A percentile compares a stretch with the other conserved stretches of the same genome.
Conservation (phyloP, 768 basidiomycete species). For the Trametes sanguinea region DNA sequence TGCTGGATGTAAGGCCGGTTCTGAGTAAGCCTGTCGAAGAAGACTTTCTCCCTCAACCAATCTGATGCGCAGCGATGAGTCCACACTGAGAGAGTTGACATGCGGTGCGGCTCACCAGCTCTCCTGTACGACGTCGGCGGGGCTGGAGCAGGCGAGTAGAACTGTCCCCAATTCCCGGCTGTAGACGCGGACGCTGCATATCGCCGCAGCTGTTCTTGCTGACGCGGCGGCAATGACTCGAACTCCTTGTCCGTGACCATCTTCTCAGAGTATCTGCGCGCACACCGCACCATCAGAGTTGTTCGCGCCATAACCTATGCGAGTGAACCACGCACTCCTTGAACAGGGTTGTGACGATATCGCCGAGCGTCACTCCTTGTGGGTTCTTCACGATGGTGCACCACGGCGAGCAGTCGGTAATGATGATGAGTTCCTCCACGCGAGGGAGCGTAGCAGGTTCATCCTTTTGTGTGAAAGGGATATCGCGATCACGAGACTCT, state of each 20-base stretch:
- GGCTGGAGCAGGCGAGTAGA: conserved; percentile 46
- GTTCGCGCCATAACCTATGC: no score
- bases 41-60: conserved; percentile 74
- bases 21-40: conserved; percentile 63
- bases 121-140: conserved; percentile 56
- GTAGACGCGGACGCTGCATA: conserved; percentile 42
- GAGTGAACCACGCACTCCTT: conserved; percentile 59
- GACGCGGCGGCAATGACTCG: conserved; percentile 54
- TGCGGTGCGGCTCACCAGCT: conserved; percentile 50
- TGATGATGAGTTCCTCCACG: conserved; percentile 38
- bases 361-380: conserved; percentile 71
- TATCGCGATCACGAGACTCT: conserved; percentile 58
- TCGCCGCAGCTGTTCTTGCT: conserved; percentile 74
- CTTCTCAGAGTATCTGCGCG: conserved; percentile 66
- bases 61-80: conserved; percentile 42
- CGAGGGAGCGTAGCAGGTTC: conserved; percentile 44
- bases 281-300: neutral
- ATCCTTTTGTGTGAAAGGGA: conserved; percentile 46
- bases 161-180: conserved; percentile 41
- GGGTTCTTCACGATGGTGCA: conserved; percentile 74
- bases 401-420: conserved; percentile 66
- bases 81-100: neutral
- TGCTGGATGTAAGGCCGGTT: conserved; percentile 59
- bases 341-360: conserved; percentile 72
- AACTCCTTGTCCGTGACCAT: conserved; percentile 69